Evolutionary conservation across 106 monocot genomes (phyloP).

Genomic region (Triglochin maritima): DNA sequence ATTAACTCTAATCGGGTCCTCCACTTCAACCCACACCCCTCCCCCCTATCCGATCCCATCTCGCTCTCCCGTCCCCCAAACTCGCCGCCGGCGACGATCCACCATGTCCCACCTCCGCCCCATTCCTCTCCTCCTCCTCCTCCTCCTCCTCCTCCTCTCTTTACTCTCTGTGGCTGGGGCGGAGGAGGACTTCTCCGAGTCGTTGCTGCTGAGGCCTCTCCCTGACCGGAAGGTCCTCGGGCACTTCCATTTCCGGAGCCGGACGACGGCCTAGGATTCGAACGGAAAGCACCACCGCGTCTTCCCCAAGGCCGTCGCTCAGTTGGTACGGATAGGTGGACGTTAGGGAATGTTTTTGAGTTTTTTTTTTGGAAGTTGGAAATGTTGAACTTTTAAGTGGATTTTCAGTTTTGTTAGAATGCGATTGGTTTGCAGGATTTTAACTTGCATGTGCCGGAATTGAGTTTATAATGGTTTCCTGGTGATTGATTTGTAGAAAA

Average conservation of each 20-base stretch:
- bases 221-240: slow-evolving; percentile 72
- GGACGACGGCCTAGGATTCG: slow-evolving; percentile 32
- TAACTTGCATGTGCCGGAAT: no score
- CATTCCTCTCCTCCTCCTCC: slow-evolving; percentile 1
- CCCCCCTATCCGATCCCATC: background rate
- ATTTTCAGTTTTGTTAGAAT: background rate
- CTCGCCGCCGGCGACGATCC: background rate
- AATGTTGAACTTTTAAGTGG: background rate
- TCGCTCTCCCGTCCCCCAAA: background rate
- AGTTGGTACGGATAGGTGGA: slow-evolving; percentile 37
- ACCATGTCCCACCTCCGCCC: background rate
- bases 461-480: no score
- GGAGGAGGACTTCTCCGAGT: slow-evolving; percentile 76
- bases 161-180: slow-evolving; percentile 4
- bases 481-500: no score
- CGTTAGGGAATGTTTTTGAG: background rate
- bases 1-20: background rate
- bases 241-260: slow-evolving; percentile 78
- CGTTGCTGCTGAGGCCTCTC: slow-evolving; percentile 73
- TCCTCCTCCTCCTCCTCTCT: background rate
- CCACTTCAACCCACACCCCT: background rate
- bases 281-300: slow-evolving; percentile 71
- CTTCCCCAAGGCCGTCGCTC: slow-evolving; percentile 92
- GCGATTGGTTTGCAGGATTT: no score
- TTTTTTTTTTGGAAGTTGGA: background rate